Percentiles rank a stretch among this genome's conserved stretches.
Conservation (phyloP, 1,139 yeast genomes). For the Saccharomyces hybrid region DNA sequence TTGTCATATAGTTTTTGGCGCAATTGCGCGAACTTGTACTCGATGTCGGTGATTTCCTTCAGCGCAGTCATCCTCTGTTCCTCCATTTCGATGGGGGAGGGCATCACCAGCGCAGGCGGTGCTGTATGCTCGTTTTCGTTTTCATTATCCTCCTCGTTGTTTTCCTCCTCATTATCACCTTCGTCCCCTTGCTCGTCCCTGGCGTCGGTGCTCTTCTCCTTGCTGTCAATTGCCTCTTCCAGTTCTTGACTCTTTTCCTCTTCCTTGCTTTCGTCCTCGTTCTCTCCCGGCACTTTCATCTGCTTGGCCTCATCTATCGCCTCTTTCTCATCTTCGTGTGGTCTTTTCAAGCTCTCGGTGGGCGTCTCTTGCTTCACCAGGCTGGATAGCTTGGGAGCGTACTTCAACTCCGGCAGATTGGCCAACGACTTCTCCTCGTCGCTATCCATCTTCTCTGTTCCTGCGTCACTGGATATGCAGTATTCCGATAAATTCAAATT, state of each 20-base stretch:
- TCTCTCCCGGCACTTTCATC: constrained; percentile 1
- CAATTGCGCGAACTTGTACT: constrained; percentile 73
- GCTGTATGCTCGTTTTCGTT: constrained; percentile 15
- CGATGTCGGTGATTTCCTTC: constrained; percentile 64
- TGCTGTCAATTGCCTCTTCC: constrained; percentile 3
- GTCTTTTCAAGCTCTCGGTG: background rate
- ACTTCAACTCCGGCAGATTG: constrained; percentile 1
- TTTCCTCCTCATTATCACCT: constrained; percentile 8
- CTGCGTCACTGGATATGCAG: constrained; percentile 30
- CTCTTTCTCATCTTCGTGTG: background rate
- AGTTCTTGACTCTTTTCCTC: constrained; percentile 14
- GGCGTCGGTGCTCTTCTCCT: constrained; percentile 7
- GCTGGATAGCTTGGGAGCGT: background rate
- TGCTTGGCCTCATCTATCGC: background rate
- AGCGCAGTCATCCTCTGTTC: constrained; percentile 40
- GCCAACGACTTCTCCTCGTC: background rate
- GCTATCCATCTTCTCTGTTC: constrained; percentile 29
- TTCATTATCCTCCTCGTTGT: constrained; percentile 9
- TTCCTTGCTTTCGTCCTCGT: constrained; percentile 7
- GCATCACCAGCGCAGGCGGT: constrained; percentile 24
- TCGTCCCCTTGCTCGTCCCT: constrained; percentile 14
- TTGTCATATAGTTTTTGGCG: constrained; percentile 73
- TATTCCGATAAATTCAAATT: constrained; percentile 22
- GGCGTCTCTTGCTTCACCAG: background rate
- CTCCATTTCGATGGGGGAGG: constrained; percentile 31